Evolutionary conservation across 2,329 filamentous ascomycete genomes (phyloP).

Genomic region (Thermothelomyces thermophilus): DNA sequence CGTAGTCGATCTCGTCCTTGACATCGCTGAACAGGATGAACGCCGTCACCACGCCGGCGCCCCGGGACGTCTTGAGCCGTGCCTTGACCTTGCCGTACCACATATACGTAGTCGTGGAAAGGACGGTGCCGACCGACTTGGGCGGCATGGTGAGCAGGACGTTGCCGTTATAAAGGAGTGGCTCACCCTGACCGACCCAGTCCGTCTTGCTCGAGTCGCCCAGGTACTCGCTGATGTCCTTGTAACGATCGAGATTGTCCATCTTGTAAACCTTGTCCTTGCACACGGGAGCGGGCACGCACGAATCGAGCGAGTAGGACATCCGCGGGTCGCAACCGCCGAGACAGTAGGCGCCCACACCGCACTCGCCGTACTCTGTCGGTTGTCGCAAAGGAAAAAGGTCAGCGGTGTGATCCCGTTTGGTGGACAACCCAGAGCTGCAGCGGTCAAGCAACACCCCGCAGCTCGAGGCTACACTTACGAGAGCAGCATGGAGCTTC

Average conservation of each 20-base stretch:
- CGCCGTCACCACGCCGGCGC: slow-evolving; percentile 85
- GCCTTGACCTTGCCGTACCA: slow-evolving; percentile 96
- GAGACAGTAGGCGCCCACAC: slow-evolving; percentile 88
- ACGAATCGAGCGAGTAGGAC: slow-evolving; percentile 78
- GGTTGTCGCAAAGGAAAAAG: slow-evolving; percentile 6
- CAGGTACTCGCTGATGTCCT: slow-evolving; percentile 72
- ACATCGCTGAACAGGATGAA: slow-evolving; percentile 94
- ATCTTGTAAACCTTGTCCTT: slow-evolving; percentile 67
- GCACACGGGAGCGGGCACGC: slow-evolving; percentile 78
- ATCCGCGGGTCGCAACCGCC: slow-evolving; percentile 87
- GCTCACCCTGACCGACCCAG: slow-evolving; percentile 82
- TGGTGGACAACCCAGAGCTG: too few species aligned
- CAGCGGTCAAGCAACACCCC: too few species aligned
- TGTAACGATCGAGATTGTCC: slow-evolving; percentile 61
- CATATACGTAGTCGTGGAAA: slow-evolving; percentile 79
- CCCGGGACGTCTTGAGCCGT: slow-evolving; percentile 75
- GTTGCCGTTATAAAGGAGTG: slow-evolving; percentile 59
- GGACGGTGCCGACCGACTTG: slow-evolving; percentile 76
- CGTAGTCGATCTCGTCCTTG: slow-evolving; percentile 98
- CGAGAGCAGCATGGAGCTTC: slow-evolving; percentile 72
- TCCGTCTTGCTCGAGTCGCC: slow-evolving; percentile 74
- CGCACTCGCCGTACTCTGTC: slow-evolving; percentile 85
- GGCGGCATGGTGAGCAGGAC: slow-evolving; percentile 85
- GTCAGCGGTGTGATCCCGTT: slow-evolving; percentile 7
- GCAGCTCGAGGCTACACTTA: slow-evolving; percentile 46